Base-by-base conservation (phyloP, 371 early-diverging fungal species). In the Mortierella sp. region DNA sequence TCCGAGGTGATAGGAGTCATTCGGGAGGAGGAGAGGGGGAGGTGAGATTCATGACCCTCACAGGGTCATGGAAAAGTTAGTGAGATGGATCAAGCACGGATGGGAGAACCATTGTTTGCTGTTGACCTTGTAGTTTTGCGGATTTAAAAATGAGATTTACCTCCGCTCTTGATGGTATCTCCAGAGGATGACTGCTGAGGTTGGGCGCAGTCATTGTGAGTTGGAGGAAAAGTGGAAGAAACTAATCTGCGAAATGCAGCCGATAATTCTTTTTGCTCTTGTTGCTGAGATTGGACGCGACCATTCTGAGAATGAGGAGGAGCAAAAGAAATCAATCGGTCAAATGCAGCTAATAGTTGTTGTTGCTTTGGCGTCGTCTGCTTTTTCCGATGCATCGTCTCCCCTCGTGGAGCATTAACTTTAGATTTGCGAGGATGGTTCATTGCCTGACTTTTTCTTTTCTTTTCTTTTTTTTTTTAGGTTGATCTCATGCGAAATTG, bases 1-100 rank as follows among this genome's bases (percentile, higher is more conserved):
- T n/a, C 46, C 50, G 50, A 50, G 50, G 50, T 50, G 14, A 50
- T 16, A 50, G 50, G 50, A 50, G 50, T 50, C 50, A 14, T n/a
- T 50, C 50, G 5, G 50, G 14, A 50, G 50, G 50, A n/a, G n/a
- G n/a, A n/a, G n/a, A n/a, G n/a, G n/a, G n/a, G n/a, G n/a, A n/a
- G n/a, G n/a, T n/a, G n/a, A n/a, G n/a, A 50, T 50, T 6, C 21
- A n/a, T 16, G 16, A 14, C 5, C 14, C 50, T 50, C 14, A 50
- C n/a, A 4, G 16, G 50, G 4, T 14, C 37, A 37, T 37, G 3
- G 37, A 37, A 37, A 37, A 37, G 37, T 37, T 37, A 37, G 37
- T 37, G 50, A 14, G 50, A n/a, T 50, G 50, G 50, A 50, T 6
- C 50, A 50, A 50, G 21, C 14, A 5, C 50, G 5, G 50, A 21